Evolutionary conservation across 2,329 filamentous ascomycete genomes (phyloP), one percentile per base, ranked within the genome.

Genomic region (Daldinia eschscholtzii): DNA sequence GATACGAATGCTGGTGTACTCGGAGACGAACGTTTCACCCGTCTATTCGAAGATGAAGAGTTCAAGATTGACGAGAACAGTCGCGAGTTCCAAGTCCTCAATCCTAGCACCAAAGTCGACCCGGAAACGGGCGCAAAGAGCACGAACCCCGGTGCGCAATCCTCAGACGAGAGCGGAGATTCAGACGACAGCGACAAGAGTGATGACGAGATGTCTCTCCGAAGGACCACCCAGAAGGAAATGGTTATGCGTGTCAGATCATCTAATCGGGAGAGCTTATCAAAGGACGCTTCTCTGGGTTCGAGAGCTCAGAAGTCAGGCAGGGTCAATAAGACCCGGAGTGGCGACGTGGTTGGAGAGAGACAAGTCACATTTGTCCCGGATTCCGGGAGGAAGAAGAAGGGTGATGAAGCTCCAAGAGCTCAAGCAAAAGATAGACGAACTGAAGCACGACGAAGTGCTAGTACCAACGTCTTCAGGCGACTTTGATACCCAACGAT

Each of bases 11-110:
- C 86, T 70, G 91, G 89, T 66, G 82, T 97, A 39, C 88, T 99
- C 61, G 89, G 88, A 66, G 96, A 99, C 79, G 86, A 90, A 57
- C 94, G 96, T 84, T 98, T 99, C 86, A 87, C 87, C 73, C 89
- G 90, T 74, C 82, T 99, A 69, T 99, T 98, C 82, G 91, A 98
- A 77, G 93, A 98, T 79, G 92, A 94, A 75, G 94, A 97, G 64
- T 98, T 97, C 80, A 88, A 88, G 75, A 92, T 99, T 66, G 95
- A 99, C 79, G 96, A 99, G 82, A 91, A 83, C 42, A 97, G 91
- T 71, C 87, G 89, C 75, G 95, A 98, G 79, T 99, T 97, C 84
- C 88, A 90, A 66, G 87, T 91, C 52, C 89, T 97, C 81, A 99
- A 99, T 78, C 93, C 96, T 4, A 97, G 93, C 80, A 96, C 93